Evolutionary conservation across 2,329 filamentous ascomycete genomes (phyloP).

Genomic region (Aspergillus jensenii): DNA sequence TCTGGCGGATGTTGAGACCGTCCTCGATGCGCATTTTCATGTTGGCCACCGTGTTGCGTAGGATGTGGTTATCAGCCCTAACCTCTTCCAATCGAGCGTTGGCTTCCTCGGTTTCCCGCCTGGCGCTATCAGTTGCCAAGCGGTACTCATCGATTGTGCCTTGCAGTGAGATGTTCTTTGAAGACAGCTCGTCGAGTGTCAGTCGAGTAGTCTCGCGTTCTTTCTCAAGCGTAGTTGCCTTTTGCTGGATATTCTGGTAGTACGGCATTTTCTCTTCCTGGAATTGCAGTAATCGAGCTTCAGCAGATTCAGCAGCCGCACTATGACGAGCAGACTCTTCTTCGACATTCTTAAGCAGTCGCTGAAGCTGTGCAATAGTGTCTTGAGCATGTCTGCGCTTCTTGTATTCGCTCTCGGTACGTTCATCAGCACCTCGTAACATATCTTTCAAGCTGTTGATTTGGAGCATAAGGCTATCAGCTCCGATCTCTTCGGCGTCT

Average conservation of each 20-base stretch:
- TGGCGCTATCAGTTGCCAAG: slow-evolving; percentile 58
- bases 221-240: slow-evolving; percentile 66
- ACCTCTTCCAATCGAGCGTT: slow-evolving; percentile 50
- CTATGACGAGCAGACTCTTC: slow-evolving; percentile 51
- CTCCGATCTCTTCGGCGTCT: slow-evolving; percentile 53
- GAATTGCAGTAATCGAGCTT: slow-evolving; percentile 61
- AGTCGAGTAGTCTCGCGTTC: slow-evolving; percentile 59
- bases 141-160: slow-evolving; percentile 65
- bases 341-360: slow-evolving; percentile 66
- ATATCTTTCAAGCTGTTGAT: slow-evolving; percentile 69
- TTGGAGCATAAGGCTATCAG: slow-evolving; percentile 53
- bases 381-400: slow-evolving; percentile 69
- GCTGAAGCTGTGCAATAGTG: slow-evolving; percentile 69
- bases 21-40: slow-evolving; percentile 79
- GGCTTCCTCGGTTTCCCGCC: slow-evolving; percentile 56
- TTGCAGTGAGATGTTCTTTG: slow-evolving; percentile 62
- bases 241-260: slow-evolving; percentile 64
- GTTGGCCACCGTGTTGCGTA: slow-evolving; percentile 71
- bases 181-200: slow-evolving; percentile 53
- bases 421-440: slow-evolving; percentile 62
- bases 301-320: slow-evolving; percentile 62
- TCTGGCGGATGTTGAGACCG: slow-evolving; percentile 79
- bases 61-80: slow-evolving; percentile 65
- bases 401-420: slow-evolving; percentile 64
- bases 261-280: slow-evolving; percentile 69